These are phyloP conservation scores for Candida stauntonica DNA, from an alignment of 805 yeast genomes.

Conservation along the genomic window DNA sequence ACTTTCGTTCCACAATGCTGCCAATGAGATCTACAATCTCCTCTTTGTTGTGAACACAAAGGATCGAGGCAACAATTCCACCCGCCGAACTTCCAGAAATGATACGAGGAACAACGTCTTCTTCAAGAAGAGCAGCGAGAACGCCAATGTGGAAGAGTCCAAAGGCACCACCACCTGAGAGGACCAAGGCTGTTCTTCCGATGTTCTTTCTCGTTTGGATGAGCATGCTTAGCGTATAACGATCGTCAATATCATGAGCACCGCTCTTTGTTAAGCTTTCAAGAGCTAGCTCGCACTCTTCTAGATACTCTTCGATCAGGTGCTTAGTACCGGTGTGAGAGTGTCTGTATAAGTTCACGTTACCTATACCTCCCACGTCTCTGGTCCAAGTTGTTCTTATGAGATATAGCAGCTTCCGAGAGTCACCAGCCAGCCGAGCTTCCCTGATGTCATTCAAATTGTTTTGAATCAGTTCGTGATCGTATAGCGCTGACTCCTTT, in stretches of 20 bases:
- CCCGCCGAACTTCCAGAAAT: slow-evolving; percentile 96
- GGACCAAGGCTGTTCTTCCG: slow-evolving; percentile 91
- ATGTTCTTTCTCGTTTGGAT: slow-evolving; percentile 86
- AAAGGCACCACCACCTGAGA: slow-evolving; percentile 94
- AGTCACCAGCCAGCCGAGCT: slow-evolving; percentile 57
- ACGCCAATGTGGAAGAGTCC: slow-evolving; percentile 94
- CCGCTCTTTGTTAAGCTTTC: slow-evolving; percentile 19
- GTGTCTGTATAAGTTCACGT: slow-evolving; percentile 69
- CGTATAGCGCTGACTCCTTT: slow-evolving; percentile 64
- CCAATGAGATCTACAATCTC: slow-evolving; percentile 58
- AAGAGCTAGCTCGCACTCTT: slow-evolving; percentile 63
- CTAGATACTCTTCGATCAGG: slow-evolving; percentile 76
- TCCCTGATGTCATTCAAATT: slow-evolving; percentile 51
- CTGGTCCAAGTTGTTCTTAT: slow-evolving; percentile 84
- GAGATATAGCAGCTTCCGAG: slow-evolving; percentile 58
- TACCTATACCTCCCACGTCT: slow-evolving; percentile 84
- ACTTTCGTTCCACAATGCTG: slow-evolving; percentile 38
- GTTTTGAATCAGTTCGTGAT: slow-evolving; percentile 53
- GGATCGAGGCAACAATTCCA: slow-evolving; percentile 84
- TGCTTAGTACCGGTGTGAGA: slow-evolving; percentile 82
- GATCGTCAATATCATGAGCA: slow-evolving; percentile 48
- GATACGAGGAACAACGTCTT: slow-evolving; percentile 74
- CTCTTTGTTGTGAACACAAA: slow-evolving; percentile 74
- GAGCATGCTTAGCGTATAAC: slow-evolving; percentile 69
- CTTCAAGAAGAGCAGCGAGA: slow-evolving; percentile 68